A percentile compares a stretch with the other conserved stretches of the same genome.
Conservation (phyloP, 345 rosid species). For the Lumnitzera racemosa region DNA sequence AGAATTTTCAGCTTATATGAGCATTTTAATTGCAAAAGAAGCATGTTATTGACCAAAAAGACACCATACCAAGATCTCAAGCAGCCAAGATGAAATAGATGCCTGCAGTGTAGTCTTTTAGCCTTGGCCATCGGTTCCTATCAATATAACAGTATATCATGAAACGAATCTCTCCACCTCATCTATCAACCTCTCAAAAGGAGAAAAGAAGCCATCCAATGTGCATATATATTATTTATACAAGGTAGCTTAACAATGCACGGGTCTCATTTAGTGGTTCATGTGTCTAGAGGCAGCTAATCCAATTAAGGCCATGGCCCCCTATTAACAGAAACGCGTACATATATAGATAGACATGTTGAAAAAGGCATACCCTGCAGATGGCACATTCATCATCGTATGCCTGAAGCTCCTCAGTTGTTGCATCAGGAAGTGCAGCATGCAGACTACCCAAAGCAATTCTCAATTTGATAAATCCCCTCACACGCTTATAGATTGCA, state of each 20-base stretch:
- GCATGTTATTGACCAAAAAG: too few relatives aligned
- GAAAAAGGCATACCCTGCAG: constrained; percentile 64
- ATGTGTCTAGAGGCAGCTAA: too few relatives aligned
- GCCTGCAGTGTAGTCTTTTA: constrained; percentile 83
- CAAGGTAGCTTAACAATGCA: neutral
- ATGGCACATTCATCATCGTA: constrained; percentile 99
- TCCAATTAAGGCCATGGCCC: too few relatives aligned
- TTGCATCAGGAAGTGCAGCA: constrained; percentile 99
- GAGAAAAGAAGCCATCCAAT: too few relatives aligned
- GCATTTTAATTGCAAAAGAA: constrained; percentile 9
- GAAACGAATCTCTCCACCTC: neutral
- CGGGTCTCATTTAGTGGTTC: neutral
- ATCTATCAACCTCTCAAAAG: neutral
- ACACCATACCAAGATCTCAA: constrained; percentile 83
- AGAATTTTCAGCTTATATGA: constrained; percentile 13
- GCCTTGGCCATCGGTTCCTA: constrained; percentile 99
- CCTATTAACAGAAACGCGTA: too few relatives aligned
- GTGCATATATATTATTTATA: too few relatives aligned
- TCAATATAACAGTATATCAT: constrained; percentile 21
- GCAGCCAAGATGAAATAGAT: constrained; percentile 95
- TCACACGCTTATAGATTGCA: constrained; percentile 81
- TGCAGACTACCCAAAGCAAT: constrained; percentile 84
- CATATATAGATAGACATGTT: too few relatives aligned
- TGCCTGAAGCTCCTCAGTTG: constrained; percentile 71
- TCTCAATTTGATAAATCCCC: constrained; percentile 80